Evolutionary conservation across 116 monocot species (phyloP).

Genomic region (Phalaenopsis hybrid): DNA sequence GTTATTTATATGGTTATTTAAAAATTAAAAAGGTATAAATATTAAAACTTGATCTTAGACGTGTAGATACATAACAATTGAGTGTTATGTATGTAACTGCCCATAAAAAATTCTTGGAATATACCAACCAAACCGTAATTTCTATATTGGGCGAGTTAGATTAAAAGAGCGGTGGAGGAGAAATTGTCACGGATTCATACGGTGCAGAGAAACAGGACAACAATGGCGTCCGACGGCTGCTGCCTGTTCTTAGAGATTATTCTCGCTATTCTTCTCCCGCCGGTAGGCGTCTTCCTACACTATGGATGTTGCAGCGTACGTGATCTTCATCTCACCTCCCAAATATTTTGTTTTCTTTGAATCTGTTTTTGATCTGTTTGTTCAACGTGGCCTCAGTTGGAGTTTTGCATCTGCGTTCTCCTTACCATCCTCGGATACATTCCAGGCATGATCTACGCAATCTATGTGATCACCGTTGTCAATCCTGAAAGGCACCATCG

Average conservation of each 20-base stretch:
- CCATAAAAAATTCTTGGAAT: no score
- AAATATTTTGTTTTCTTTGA: background rate
- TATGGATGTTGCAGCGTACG: constrained; percentile 32
- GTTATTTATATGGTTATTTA: no score
- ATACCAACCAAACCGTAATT: background rate
- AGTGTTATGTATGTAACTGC: no score
- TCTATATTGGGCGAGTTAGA: background rate
- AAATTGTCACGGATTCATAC: no score
- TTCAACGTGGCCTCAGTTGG: constrained; percentile 6
- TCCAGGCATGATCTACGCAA: constrained; percentile 19
- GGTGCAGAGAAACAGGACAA: background rate
- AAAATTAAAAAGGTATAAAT: no score
- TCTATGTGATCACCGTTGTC: constrained; percentile 19
- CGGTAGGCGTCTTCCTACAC: constrained; percentile 37
- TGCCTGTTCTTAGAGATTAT: constrained; percentile 29
- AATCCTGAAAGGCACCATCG: constrained; percentile 12
- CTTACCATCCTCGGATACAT: constrained; percentile 16
- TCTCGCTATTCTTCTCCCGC: constrained; percentile 28
- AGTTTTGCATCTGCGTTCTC: constrained; percentile 24
- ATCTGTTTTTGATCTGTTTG: background rate
- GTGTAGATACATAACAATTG: no score
- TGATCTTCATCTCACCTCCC: background rate
- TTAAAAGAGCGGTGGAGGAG: background rate
- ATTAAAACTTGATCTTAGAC: no score
- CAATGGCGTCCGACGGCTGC: constrained; percentile 17